Evolutionary conservation across 176 grass and related monocot genomes (phyloP), one percentile per base, ranked within the genome.

Genomic region (Ampelocalamus luodianensis): DNA sequence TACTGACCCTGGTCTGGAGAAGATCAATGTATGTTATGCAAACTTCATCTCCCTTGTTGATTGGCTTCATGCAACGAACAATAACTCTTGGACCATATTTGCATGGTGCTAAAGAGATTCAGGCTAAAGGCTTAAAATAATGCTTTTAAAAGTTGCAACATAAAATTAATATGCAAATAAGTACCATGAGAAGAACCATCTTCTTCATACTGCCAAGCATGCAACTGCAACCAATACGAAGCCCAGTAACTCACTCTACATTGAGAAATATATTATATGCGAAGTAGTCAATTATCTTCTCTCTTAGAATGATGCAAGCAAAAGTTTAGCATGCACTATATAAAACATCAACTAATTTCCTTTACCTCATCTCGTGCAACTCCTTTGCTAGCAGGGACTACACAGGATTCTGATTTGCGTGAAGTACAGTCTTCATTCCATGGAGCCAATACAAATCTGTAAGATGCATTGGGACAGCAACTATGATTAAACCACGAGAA

Each of bases 401-500:
- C 78, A 62, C 16, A 43, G 13, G 83, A 89, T 43, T 88, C 68
- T 65, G 76, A 42, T 80, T 76, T 78, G n/a, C 17, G 29, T 51
- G 84, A 66, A 76, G 10, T 22, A 72, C 2, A 40, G 51, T 84
- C 82, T 55, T 89, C 65, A 63, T 44, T 51, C 6, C 26, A 34
- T 24, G 73, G 3, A 75, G 51, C 59, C 64, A 89, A 58, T 17
- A 85, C 71, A 71, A 95, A 95, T 11, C 85, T 68, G 80, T 92
- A 98, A 65, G 83, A 95, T 81, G 93, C 87, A 68, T 86, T 95
- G 4, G 96, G 96, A 74, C 45, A 59, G n/a, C 96, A 98, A 45
- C 96, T 92, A 87, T 95, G 96, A 78, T 95, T 98, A 74, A 98
- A 98, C 93, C 93, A 98, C 54, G 93, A 98, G 79, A 98, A 98